Conservation (phyloP, 192 early-diverging fungal genomes). For the Diversispora eburnea region DNA sequence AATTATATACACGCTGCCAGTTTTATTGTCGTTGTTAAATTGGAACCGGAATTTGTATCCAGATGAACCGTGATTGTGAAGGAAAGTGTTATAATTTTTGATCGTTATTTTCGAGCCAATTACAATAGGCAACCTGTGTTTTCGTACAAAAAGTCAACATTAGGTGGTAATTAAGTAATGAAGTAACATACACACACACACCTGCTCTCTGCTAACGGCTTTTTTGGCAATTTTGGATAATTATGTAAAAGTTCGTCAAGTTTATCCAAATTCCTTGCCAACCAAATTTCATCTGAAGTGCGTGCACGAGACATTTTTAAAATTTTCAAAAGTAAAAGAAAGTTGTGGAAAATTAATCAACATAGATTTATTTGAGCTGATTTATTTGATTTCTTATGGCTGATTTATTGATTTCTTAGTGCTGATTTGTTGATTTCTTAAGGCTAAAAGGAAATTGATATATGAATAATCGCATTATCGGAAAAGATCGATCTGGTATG, state of each 20-base stretch:
- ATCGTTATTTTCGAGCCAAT: constrained; percentile 11
- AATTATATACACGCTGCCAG: constrained; percentile 11
- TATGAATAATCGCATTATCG: too few relatives aligned
- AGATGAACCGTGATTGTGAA: neutral
- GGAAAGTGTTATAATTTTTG: constrained; percentile 21
- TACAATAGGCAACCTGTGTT: constrained; percentile 4
- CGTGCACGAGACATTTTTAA: constrained; percentile 10
- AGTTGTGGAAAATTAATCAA: too few relatives aligned
- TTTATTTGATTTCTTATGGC: too few relatives aligned
- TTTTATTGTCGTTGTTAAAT: constrained; percentile 2
- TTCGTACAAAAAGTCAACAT: constrained; percentile 24
- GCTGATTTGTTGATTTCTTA: too few relatives aligned
- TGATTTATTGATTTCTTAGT: too few relatives aligned
- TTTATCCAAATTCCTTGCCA: constrained; percentile 11
- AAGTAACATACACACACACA: neutral
- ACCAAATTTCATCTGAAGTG: constrained; percentile 10
- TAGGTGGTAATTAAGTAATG: constrained; percentile 10
- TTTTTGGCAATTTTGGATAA: constrained; percentile 17
- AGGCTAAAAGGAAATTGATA: too few relatives aligned
- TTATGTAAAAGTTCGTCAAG: constrained; percentile 11
- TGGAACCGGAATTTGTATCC: constrained; percentile 10
- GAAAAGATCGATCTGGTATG: too few relatives aligned
- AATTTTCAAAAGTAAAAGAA: too few relatives aligned
- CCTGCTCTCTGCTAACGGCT: constrained; percentile 7
- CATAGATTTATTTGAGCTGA: too few relatives aligned